phyloP scores from a whole-genome alignment of 2,329 filamentous ascomycete species.

The Arthroderma sp. region DNA sequence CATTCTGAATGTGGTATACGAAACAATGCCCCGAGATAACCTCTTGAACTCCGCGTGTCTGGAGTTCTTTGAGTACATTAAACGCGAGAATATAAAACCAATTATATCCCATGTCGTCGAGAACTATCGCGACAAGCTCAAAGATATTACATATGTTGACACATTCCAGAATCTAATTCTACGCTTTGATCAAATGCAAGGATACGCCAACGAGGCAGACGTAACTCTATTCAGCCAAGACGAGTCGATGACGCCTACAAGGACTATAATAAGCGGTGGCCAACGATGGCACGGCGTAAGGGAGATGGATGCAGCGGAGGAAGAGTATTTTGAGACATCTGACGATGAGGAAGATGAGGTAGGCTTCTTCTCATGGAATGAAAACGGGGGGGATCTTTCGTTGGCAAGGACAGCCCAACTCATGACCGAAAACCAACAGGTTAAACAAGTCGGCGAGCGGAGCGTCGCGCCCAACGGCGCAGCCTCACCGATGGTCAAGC shows the following conservation, averaged over 20 bases:
- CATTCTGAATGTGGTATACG: slow-evolving; percentile 68
- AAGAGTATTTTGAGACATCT: slow-evolving; percentile 85
- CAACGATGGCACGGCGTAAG: slow-evolving; percentile 58
- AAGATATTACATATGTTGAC: slow-evolving; percentile 65
- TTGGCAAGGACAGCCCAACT: slow-evolving; percentile 7
- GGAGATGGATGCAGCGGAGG: slow-evolving; percentile 72
- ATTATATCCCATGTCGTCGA: slow-evolving; percentile 74
- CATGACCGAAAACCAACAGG: slow-evolving; percentile 20
- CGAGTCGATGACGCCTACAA: slow-evolving; percentile 41
- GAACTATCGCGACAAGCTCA: slow-evolving; percentile 65
- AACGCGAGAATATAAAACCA: slow-evolving; percentile 65
- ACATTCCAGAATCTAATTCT: slow-evolving; percentile 66
- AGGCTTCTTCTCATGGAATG: slow-evolving; percentile 9
- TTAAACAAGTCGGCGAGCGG: slow-evolving; percentile 25
- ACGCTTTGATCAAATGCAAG: slow-evolving; percentile 67
- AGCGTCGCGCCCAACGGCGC: slow-evolving; percentile 42
- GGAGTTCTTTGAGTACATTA: slow-evolving; percentile 86
- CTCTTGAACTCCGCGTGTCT: slow-evolving; percentile 85
- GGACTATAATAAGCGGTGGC: slow-evolving; percentile 42
- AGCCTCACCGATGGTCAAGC: slow-evolving; percentile 50
- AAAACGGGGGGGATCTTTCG: slow-evolving; percentile 1
- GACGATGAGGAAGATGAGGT: slow-evolving; percentile 70
- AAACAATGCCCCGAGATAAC: slow-evolving; percentile 84
- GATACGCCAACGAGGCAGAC: slow-evolving; percentile 52
- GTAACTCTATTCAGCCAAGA: slow-evolving; percentile 55